Conservation (phyloP, 2,329 filamentous ascomycete species). For the Fonsecaea monophora region DNA sequence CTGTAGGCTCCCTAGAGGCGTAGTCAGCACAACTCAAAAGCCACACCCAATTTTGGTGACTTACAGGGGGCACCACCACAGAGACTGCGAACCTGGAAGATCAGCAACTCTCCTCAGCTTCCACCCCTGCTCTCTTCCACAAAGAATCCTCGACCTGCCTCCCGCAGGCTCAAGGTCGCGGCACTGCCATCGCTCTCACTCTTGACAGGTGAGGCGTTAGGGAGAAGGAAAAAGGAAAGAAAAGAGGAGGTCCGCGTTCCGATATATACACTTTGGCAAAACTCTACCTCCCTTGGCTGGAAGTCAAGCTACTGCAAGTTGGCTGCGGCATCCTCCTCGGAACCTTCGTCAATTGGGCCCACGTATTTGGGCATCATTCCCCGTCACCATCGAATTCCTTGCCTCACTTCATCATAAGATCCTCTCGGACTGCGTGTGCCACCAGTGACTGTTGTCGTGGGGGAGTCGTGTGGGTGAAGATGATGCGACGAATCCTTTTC, state of each 20-base stretch:
- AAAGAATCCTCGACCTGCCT: constrained; percentile 30
- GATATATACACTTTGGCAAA: constrained; percentile 31
- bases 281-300: constrained; percentile 4
- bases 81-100: constrained; percentile 6
- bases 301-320: constrained; percentile 33
- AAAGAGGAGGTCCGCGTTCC: constrained; percentile 18
- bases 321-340: constrained; percentile 21
- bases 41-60: constrained; percentile 14
- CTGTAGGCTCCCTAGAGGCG: constrained; percentile 10
- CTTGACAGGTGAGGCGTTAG: constrained; percentile 10
- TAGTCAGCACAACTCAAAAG: constrained; percentile 22
- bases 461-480: constrained; percentile 52
- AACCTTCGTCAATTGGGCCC: constrained; percentile 31
- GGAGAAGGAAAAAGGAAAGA: constrained; percentile 21
- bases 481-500: constrained; percentile 72
- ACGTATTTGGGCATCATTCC: constrained; percentile 34
- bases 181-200: constrained; percentile 32
- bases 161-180: constrained; percentile 37
- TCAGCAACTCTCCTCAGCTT: constrained; percentile 1
- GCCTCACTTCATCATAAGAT: constrained; percentile 20
- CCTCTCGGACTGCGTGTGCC: background rate
- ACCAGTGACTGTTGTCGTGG: constrained; percentile 9
- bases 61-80: constrained; percentile 1
- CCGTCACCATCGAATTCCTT: constrained; percentile 23
- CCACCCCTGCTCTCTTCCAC: constrained; percentile 1